Evolutionary conservation across 805 yeast genomes (phyloP).

Genomic region (Allodekkera sacchari): DNA sequence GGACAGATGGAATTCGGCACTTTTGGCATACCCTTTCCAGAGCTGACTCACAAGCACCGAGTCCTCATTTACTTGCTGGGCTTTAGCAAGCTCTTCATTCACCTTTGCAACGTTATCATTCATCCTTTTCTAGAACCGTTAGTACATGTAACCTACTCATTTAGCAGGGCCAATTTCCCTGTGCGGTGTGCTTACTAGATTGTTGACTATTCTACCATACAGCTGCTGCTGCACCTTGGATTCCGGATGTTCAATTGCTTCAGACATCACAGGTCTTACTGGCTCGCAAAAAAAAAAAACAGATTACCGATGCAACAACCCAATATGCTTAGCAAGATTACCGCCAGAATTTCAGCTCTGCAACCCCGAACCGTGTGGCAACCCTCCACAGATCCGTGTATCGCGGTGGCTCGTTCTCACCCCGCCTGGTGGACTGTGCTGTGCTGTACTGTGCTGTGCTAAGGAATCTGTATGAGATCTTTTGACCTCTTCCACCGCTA

Average conservation of each 20-base stretch:
- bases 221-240: slow-evolving; percentile 74
- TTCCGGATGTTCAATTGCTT: slow-evolving; percentile 54
- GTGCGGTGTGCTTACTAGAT: slow-evolving; percentile 44
- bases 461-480: too few species aligned
- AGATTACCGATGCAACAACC: too few species aligned
- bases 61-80: slow-evolving; percentile 59
- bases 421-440: too few species aligned
- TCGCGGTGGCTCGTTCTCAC: too few species aligned
- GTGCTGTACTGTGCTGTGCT: too few species aligned
- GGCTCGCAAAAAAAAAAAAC: too few species aligned
- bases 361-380: too few species aligned
- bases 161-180: background rate
- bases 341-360: too few species aligned
- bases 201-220: slow-evolving; percentile 65
- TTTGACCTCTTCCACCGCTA: too few species aligned
- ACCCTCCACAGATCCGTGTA: too few species aligned
- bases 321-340: too few species aligned
- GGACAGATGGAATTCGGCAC: slow-evolving; percentile 60
- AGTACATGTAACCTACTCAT: background rate
- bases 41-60: slow-evolving; percentile 65
- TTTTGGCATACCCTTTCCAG: slow-evolving; percentile 71
- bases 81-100: slow-evolving; percentile 51
- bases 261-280: background rate
- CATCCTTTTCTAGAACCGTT: slow-evolving; percentile 45
- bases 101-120: slow-evolving; percentile 62